A percentile compares a stretch with the other conserved stretches of the same genome.
Evolutionary conservation across 2,329 filamentous ascomycete genomes (phyloP).

Genomic region (Alternaria ethzedia): DNA sequence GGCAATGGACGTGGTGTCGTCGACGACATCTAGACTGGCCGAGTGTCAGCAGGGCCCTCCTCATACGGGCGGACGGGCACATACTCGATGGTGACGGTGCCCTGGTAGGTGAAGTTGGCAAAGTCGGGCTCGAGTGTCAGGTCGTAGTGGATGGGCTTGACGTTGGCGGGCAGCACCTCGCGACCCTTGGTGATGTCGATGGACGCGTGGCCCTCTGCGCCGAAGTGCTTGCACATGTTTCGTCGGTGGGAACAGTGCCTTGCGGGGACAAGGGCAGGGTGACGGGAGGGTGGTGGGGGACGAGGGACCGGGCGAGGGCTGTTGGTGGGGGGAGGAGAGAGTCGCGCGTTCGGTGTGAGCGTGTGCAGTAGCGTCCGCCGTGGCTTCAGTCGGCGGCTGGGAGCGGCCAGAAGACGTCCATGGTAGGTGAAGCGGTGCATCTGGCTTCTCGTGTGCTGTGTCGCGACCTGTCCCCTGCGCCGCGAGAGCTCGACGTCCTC

Average conservation of each 20-base stretch:
- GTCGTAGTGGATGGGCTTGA: slow-evolving; percentile 91
- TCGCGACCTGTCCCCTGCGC: slow-evolving; percentile 4
- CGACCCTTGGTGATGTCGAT: slow-evolving; percentile 70
- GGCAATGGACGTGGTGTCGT: slow-evolving; percentile 84
- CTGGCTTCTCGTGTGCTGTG: slow-evolving; percentile 21
- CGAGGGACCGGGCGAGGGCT: slow-evolving; percentile 17
- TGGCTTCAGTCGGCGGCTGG: slow-evolving; percentile 28
- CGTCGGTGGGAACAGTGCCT: slow-evolving; percentile 77
- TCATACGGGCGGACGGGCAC: slow-evolving; percentile 22
- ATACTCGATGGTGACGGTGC: slow-evolving; percentile 81
- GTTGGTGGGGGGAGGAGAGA: slow-evolving; percentile 37
- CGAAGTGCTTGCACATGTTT: slow-evolving; percentile 73
- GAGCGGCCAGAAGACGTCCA: slow-evolving; percentile 29
- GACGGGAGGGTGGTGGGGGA: slow-evolving; percentile 22
- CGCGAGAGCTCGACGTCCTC: neutral
- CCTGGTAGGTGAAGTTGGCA: slow-evolving; percentile 84
- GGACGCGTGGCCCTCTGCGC: slow-evolving; percentile 61
- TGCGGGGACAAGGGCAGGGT: slow-evolving; percentile 28
- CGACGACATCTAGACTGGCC: slow-evolving; percentile 74
- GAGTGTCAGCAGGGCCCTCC: slow-evolving; percentile 24
- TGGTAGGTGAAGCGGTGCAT: slow-evolving; percentile 47
- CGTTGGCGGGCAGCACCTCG: slow-evolving; percentile 88
- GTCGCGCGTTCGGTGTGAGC: slow-evolving; percentile 31
- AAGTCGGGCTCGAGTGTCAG: slow-evolving; percentile 91
- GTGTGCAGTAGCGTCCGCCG: slow-evolving; percentile 34